Base-by-base conservation (phyloP, 1,284 basidiomycete genomes). In the Ceratobasidium sp. region DNA sequence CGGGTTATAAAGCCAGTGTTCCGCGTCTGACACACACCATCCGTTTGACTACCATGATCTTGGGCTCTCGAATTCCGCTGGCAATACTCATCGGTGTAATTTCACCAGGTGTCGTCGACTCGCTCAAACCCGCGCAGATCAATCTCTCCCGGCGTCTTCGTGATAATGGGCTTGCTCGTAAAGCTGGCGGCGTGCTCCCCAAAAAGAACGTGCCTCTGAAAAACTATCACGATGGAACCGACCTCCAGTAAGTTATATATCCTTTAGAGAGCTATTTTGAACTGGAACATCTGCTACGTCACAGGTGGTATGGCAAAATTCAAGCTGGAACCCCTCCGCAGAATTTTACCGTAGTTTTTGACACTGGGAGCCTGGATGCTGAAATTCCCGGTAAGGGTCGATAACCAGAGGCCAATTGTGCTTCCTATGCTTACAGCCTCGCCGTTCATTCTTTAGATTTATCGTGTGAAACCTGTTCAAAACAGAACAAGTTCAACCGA, bases 401-500 rank as follows among this genome's bases (percentile, higher is more conserved):
- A 46, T 13, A 13, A 46, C 13, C 44, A 7, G 44, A 13, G 44
- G 44, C 44, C 44, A 13, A 46, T 13, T n/a, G n/a, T n/a, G 44
- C 44, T 46, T 46, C 89, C 88, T 28, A 88, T 89, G 79, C 87
- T 89, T 66, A 84, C 58, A 33, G 56, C 40, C 72, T 1, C 51
- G 23, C 51, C 15, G 40, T 44, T n/a, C 15, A n/a, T 56, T 49
- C 33, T 2, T 23, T 23, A 71, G 44, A 28, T 39, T 15, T 33
- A 28, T 60, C 58, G 10, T 60, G 86, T 10, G 78, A 82, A 33
- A 79, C 86, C 12, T 91, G 89, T 81, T 78, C 82, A 1, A 86
- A 86, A 66, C 88, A 89, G 81, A 82, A 85, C 79, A 84, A 88
- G 79, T 90, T 90, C 80, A 85, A 90, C 81, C 81, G 87, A 0